A percentile compares a stretch with the other conserved stretches of the same genome.
phyloP scores from a whole-genome alignment of 768 basidiomycete species.

The Mycena epipterygia region DNA sequence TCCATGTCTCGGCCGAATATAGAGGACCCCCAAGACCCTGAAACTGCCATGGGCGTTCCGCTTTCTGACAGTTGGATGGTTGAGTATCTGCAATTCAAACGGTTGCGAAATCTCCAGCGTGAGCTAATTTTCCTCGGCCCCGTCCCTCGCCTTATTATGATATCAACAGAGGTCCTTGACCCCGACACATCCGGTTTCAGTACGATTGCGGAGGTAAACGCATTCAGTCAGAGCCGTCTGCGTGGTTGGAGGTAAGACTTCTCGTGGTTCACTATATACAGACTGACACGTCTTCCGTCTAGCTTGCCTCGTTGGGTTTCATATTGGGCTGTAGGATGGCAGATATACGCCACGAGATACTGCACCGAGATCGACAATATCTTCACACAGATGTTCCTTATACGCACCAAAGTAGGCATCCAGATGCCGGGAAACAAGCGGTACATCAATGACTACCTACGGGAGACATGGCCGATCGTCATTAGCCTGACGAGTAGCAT shows the following conservation, averaged over 20 bases:
- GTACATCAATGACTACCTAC: conserved; percentile 13
- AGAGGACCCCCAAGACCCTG: conserved; percentile 9
- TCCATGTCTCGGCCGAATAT: neutral
- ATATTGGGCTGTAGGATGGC: conserved; percentile 35
- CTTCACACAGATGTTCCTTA: conserved; percentile 18
- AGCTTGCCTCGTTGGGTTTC: conserved; percentile 6
- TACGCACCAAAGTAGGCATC: neutral
- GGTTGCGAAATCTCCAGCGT: conserved; percentile 26
- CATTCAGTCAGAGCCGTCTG: conserved; percentile 13
- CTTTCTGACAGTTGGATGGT: conserved; percentile 28
- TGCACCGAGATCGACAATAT: conserved; percentile 29
- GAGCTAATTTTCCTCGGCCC: neutral
- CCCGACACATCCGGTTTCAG: conserved; percentile 22
- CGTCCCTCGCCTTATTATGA: neutral
- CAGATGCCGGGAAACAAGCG: conserved; percentile 34
- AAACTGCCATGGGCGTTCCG: conserved; percentile 6
- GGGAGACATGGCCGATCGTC: neutral
- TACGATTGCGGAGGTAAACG: conserved; percentile 26
- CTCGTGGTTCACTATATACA: too few species aligned
- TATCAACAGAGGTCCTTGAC: conserved; percentile 23
- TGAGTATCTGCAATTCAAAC: conserved; percentile 20
- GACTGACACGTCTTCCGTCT: neutral
- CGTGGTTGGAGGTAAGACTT: conserved; percentile 14
- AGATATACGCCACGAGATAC: conserved; percentile 29
- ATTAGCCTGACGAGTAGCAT: neutral